Evolutionary conservation across 306 rosid species (phyloP), one percentile per base, ranked within the genome.

Genomic region (Vigna unguiculata): DNA sequence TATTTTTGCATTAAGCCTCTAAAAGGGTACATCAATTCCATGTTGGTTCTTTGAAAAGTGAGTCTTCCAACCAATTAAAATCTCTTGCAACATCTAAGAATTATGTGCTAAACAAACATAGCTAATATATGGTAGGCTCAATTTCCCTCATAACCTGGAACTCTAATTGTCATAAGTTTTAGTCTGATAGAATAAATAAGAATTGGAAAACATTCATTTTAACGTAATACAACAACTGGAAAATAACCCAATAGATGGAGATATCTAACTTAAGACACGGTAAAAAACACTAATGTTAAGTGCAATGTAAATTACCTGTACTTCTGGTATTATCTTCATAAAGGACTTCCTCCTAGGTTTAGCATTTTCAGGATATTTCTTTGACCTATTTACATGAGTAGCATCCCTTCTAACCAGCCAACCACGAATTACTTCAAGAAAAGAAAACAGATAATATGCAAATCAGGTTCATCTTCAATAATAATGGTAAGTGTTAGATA

Each of bases 381-480:
- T 86, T 53, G 72, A 69, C 49, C 69, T 81, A 57, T 17, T 78
- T 69, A 41, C 59, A 49, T 79, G 68, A 45, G 51, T 83, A 46
- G 75, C 71, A 76, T 72, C 84, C 84, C 70, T 86, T 53, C 96
- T 88, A 80, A 75, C 90, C 77, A 88, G 75, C 81, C 89, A 83
- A 41, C 97, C 91, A 79, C 97, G 95, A 41, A 92, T 84, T 60
- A 78, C 94, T 90, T 80, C 84, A 75, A 46, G n/a, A 55, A 71
- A 75, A 55, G 43, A 48, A 53, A 67, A 69, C 32, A 43, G 57
- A 80, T 55, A 81, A 69, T 68, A 58, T 80, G 79, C 46, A 78
- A 86, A 75, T 73, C 43, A 69, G 16, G 72, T 53, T 65, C 78
- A 83, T 51, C 36, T 16, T 6, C 83, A 41, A 41, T n/a, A 40